Evolutionary conservation across 257 asterid genomes (phyloP).

Genomic region (Solanum stenotomum): DNA sequence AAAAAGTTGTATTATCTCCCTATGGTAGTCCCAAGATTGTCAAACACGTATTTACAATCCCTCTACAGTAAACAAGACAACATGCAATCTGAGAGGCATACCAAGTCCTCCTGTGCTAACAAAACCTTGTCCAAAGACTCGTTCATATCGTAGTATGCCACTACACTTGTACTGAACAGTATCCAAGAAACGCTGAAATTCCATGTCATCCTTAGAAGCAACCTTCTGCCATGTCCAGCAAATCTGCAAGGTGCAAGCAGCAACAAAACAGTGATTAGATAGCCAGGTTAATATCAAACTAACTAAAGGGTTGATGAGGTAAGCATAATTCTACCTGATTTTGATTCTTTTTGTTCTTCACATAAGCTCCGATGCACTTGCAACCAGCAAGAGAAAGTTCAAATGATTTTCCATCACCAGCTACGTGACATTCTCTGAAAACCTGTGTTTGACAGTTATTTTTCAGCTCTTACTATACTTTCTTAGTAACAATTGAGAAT

Average conservation of each 20-base stretch:
- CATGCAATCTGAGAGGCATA: constrained; percentile 13
- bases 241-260: constrained; percentile 38
- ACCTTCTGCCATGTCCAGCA: constrained; percentile 96
- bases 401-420: constrained; percentile 47
- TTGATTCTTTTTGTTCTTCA: constrained; percentile 76
- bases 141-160: constrained; percentile 87
- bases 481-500: neutral
- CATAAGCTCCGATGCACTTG: constrained; percentile 95
- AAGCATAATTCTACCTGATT: constrained; percentile 54
- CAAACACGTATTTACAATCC: neutral
- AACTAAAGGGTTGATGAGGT: neutral
- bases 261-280: neutral
- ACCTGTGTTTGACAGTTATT: constrained; percentile 27
- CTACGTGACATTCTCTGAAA: constrained; percentile 60
- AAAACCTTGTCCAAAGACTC: constrained; percentile 87
- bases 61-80: neutral
- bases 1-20: neutral
- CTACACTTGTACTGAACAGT: constrained; percentile 81
- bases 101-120: constrained; percentile 99
- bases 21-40: neutral
- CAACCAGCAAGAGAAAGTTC: constrained; percentile 73
- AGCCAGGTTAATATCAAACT: neutral
- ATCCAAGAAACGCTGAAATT: constrained; percentile 87
- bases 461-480: neutral
- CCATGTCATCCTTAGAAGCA: constrained; percentile 60